A percentile compares a stretch with the other conserved stretches of the same genome.
phyloP scores from a whole-genome alignment of 2,329 filamentous ascomycete species.

The Ophiostoma montium region DNA sequence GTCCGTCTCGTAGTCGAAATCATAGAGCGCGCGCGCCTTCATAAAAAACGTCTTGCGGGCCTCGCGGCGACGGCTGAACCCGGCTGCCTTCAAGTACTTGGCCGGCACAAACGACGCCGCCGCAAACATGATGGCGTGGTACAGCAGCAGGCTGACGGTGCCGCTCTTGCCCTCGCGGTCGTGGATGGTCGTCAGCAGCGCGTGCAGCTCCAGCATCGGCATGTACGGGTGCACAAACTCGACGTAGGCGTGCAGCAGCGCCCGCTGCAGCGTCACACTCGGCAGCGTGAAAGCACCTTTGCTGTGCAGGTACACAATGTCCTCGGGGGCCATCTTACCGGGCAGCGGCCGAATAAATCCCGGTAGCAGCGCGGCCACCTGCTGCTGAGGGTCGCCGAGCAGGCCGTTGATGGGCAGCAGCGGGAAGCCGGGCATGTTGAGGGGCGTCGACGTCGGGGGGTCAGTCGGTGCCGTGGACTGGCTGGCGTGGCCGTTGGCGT shows the following conservation, averaged over 20 bases:
- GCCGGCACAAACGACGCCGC: constrained; percentile 80
- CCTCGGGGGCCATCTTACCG: constrained; percentile 60
- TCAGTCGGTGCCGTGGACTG: neutral
- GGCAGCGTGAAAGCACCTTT: constrained; percentile 80
- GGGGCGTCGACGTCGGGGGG: neutral
- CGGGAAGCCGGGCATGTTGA: constrained; percentile 9
- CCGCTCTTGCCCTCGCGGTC: constrained; percentile 53
- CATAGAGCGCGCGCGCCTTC: constrained; percentile 78
- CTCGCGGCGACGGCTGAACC: constrained; percentile 63
- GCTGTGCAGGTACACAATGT: constrained; percentile 66
- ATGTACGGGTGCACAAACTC: constrained; percentile 92
- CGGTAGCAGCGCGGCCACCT: constrained; percentile 34
- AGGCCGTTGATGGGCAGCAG: constrained; percentile 13
- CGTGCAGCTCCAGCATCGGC: constrained; percentile 62
- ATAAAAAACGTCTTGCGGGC: constrained; percentile 83
- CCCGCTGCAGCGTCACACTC: constrained; percentile 54
- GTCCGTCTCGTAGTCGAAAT: constrained; percentile 89
- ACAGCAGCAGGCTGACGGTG: constrained; percentile 70
- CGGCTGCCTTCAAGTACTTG: constrained; percentile 58
- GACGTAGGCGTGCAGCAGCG: constrained; percentile 67
- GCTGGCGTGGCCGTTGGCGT: neutral
- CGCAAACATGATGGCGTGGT: constrained; percentile 91
- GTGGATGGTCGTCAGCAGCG: constrained; percentile 46
- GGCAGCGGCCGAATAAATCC: constrained; percentile 70
- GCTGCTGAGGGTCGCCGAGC: constrained; percentile 16